phyloP scores from a whole-genome alignment of 345 rosid species.

The Moringa oleifera region DNA sequence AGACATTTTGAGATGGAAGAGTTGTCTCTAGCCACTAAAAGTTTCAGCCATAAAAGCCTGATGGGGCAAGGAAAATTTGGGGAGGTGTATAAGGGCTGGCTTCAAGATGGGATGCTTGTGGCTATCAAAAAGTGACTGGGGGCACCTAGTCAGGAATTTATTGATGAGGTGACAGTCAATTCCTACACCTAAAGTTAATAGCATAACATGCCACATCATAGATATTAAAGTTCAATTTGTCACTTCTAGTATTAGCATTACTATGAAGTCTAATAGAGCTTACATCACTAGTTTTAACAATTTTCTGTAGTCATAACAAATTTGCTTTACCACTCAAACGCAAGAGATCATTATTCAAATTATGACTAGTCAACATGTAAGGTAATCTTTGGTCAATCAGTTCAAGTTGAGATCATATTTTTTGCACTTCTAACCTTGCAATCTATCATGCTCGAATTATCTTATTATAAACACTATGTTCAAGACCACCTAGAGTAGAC shows the following conservation, averaged over 20 bases:
- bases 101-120: conserved; percentile 86
- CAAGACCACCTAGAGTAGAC: background rate
- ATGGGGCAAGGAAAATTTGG: conserved; percentile 90
- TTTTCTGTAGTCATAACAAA: too few species aligned
- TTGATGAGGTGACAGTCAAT: conserved; percentile 57
- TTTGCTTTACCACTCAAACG: conserved; percentile 6
- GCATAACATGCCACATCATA: background rate
- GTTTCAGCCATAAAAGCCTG: conserved; percentile 63
- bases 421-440: background rate
- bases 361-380: background rate
- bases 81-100: conserved; percentile 86
- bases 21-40: conserved; percentile 74
- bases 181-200: background rate
- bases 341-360: background rate
- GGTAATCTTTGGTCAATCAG: background rate
- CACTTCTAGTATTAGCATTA: background rate
- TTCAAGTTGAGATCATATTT: background rate
- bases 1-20: conserved; percentile 83
- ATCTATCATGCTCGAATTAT: conserved; percentile 1
- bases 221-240: background rate
- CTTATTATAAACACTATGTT: background rate
- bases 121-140: conserved; percentile 81
- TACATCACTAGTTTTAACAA: background rate
- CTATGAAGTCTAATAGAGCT: background rate
- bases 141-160: conserved; percentile 67